A percentile compares a stretch with the other conserved stretches of the same genome.
Evolutionary conservation across 1,284 basidiomycete genomes (phyloP).

Genomic region (Phellopilus nigrolimitatus): DNA sequence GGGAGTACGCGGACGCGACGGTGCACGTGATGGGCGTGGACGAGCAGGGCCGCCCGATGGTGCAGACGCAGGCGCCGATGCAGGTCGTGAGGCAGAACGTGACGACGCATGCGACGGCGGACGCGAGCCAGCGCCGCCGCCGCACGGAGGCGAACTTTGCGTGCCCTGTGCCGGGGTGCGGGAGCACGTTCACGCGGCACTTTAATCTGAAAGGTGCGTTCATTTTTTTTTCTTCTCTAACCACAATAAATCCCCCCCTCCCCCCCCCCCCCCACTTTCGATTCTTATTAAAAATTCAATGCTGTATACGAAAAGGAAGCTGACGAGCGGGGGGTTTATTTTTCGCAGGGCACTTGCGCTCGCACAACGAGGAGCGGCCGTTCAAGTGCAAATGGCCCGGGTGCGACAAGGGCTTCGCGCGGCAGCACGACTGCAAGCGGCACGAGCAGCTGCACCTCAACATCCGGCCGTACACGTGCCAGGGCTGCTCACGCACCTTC

Average conservation of each 20-base stretch:
- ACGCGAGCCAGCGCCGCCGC: constrained; percentile 64
- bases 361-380: constrained; percentile 80
- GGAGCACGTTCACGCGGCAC: constrained; percentile 77
- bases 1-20: constrained; percentile 19
- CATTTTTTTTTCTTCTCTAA: constrained; percentile 20
- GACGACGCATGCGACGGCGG: constrained; percentile 68
- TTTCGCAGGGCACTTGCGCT: constrained; percentile 64
- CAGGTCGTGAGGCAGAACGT: constrained; percentile 53
- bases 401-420: constrained; percentile 78
- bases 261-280: no score
- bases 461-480: constrained; percentile 70
- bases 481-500: constrained; percentile 75
- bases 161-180: constrained; percentile 74
- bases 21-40: constrained; percentile 23
- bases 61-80: constrained; percentile 21
- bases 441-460: constrained; percentile 79
- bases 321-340: no score
- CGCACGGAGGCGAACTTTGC: constrained; percentile 72
- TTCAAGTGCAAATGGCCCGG: constrained; percentile 84
- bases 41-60: constrained; percentile 19
- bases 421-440: constrained; percentile 80
- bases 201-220: constrained; percentile 74
- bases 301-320: no score
- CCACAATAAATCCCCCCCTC: no score
- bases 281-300: no score